Evolutionary conservation across 2,329 filamentous ascomycete genomes (phyloP), one percentile per base, ranked within the genome.

Genomic region (Escovopsis weberi): DNA sequence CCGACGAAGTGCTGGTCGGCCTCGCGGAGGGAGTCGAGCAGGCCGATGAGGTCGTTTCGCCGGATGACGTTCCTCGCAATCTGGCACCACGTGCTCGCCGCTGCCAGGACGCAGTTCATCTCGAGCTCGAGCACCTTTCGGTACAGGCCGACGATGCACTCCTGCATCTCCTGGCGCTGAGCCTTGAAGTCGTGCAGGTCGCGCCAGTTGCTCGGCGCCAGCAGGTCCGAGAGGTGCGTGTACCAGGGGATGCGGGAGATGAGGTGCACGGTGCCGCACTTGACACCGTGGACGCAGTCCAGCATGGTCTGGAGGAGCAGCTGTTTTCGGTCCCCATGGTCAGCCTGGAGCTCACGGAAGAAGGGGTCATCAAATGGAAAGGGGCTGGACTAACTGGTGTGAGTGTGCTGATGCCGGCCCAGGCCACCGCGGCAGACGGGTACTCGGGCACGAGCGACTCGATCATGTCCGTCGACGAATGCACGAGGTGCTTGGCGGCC

Each of bases 91-190:
- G 55, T 53, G 44, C 58, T 59, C 3, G 59, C 60, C 12, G 59
- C 51, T 6, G 61, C 61, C 45, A 60, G 63, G 9, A 63, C 56
- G 48, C 57, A 59, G 41, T 62, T 63, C 61, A 63, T 63, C 49
- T 63, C 59, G 41, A 60, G 58, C 43, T 63, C 61, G 26, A 63
- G 53, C 4, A 62, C 51, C 12, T 48, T 51, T 18, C 57, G 53
- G 47, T 59, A 61, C 6, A 62, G 46, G 4, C 47, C 47, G 2
- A 55, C 19, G 9, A 63, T 43, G 8, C 44, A 44, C 9, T 55
- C 55, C 4, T 48, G 52, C 6, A 49, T 37, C 3, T 49, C 41
- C 2, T 48, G 44, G n/a, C 52, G 48, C 6, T 52, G 45, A 7
- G 45, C 37, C 12, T 50, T 48, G 38, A 54, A 58, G 3, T 51